A percentile compares a stretch with the other conserved stretches of the same genome.
Evolutionary conservation across 78 protist species (phyloP).

Genomic region (slime mould (Dictyostelium discoideum)): DNA sequence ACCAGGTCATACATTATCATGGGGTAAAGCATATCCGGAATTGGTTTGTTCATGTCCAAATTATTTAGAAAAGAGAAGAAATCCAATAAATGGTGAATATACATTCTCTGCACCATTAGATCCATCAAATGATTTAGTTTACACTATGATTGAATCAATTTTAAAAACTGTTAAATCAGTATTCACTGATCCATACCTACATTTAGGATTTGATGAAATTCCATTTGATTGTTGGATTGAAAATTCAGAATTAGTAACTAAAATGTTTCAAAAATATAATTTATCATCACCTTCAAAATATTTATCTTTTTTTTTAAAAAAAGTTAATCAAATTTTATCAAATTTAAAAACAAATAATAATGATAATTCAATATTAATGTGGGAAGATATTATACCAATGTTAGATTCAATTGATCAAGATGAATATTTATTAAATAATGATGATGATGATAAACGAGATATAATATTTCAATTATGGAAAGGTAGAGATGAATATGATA

Average conservation of each 20-base stretch:
- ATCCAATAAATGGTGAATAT: conserved; percentile 1
- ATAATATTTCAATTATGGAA: conserved; percentile 50
- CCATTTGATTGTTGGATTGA: conserved; percentile 42
- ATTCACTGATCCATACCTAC: conserved; percentile 55
- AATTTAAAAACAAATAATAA: neutral
- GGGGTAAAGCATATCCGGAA: conserved; percentile 37
- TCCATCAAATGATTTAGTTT: neutral
- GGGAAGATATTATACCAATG: conserved; percentile 43
- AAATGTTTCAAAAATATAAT: neutral
- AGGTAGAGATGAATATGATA: neutral
- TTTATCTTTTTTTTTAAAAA: conserved; percentile 7
- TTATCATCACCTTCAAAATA: neutral
- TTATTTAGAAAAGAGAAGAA: neutral
- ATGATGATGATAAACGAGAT: neutral
- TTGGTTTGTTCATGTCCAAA: conserved; percentile 23
- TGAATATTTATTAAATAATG: neutral
- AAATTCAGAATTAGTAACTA: neutral
- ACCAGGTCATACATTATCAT: conserved; percentile 66
- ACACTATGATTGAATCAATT: neutral
- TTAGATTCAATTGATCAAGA: neutral
- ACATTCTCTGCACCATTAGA: conserved; percentile 55
- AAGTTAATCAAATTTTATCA: neutral
- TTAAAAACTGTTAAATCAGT: neutral
- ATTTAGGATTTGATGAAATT: conserved; percentile 68
- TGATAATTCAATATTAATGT: neutral